Base-by-base conservation (phyloP, 331 rosid genomes). In the Quercus tomentella region DNA sequence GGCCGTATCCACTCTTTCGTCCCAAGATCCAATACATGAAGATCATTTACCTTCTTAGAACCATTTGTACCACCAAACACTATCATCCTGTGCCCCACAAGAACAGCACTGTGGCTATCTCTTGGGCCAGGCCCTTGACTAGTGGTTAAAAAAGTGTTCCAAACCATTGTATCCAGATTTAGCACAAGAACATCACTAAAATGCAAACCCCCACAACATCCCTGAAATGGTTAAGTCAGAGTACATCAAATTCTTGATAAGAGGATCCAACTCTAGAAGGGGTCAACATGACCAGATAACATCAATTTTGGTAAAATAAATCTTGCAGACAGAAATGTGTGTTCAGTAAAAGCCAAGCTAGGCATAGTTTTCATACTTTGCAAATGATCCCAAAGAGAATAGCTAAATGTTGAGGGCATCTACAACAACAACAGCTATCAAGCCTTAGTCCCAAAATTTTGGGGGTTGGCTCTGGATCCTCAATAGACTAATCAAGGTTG, bases 31-130 rank as follows among this genome's bases (percentile, higher is more conserved):
- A 96, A 81, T 45, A 93, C 74, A 54, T 93, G 96, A 62, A 87
- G 88, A 61, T 91, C 97, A 73, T 93, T 93, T 25, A 93, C 97
- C 86, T 96, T 96, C 92, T 83, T 93, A 56, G 87, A 82, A 67
- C 99, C 99, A 82, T 92, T 93, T 37, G 99, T 96, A 2, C 99
- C 99, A 5, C 99, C 99, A 85, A 96, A 96, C n/a, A 96, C 96
- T 63, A 96, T 85, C 99, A 96, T 91, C 76, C 71, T 88, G 6
- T 66, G 76, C n/a, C 93, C 93, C 37, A 90, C 89, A 30, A 90
- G 74, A 70, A 87, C 89, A 11, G 97, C 89, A 77, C 96, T 91
- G 10, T 96, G 99, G 87, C 99, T 96, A 80, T 96, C 99, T 80
- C 99, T 89, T 2, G 98, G 93, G 15, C 99, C 99, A 31, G 99